Evolutionary conservation across 2,329 filamentous ascomycete genomes (phyloP), one percentile per base, ranked within the genome.

Genomic region (Orbilia oligospora): DNA sequence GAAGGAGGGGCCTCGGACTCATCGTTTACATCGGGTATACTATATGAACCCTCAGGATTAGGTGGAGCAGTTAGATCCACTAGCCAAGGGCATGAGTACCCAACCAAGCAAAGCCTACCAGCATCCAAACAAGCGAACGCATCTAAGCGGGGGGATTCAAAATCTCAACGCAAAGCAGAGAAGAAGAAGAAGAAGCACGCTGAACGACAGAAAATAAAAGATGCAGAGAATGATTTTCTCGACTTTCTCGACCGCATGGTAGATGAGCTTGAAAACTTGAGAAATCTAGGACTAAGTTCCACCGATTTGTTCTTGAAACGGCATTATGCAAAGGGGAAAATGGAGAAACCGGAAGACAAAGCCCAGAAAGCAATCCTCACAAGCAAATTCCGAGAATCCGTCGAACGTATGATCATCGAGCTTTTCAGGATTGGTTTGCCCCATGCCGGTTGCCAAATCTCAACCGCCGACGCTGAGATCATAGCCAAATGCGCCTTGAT

Each of bases 211-310:
- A 14, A 41, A 41, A 5, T 41, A 41, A 41, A 41, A n/a, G 12
- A n/a, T 16, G 38, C 38, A 14, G 38, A 41, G 18, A 22, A 48
- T 8, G 44, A 48, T 8, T 48, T 48, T 10, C n/a, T 22, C 8
- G n/a, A 48, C n/a, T 48, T 48, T 9, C n/a, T 48, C 44, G 18
- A 48, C 44, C n/a, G 44, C 44, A 48, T 48, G 44, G 5, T 48
- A 20, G 9, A 10, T 4, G 44, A 48, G 44, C 44, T 48, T 9
- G n/a, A 48, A 2, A 48, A 48, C n/a, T 20, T 48, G 44, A 48
- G n/a, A 20, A 12, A 3, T 41, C 38, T 41, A 2, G 38, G 44
- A 22, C 1, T 9, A 20, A 22, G 44, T 6, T 48, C 44, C 44
- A 41, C 38, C 3, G 38, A 41, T 16, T 41, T 41, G 12, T 41